Evolutionary conservation across 805 yeast genomes (phyloP), one percentile per base, ranked within the genome.

Genomic region (Kuraishia molischiana): DNA sequence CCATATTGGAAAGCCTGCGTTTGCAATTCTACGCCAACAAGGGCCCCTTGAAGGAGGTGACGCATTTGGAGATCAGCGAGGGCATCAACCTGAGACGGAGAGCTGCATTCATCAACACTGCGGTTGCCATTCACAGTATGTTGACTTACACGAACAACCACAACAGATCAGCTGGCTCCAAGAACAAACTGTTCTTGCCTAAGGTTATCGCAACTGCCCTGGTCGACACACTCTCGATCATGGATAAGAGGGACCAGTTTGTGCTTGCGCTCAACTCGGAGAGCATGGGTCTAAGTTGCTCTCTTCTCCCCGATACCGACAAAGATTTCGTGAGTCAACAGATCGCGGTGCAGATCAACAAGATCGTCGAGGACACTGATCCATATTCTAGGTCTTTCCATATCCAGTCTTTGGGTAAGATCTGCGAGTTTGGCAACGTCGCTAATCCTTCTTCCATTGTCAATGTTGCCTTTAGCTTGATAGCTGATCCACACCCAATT

Each of bases 401-500:
- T 41, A 63, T 74, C 2, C 48, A 74, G 28, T 55, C 76, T 1
- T 49, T 82, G 22, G 44, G 59, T 2, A 45, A 47, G 19, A 46
- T 58, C 24, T 48, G 53, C 1, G 46, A 51, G 33, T 49, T 44
- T 39, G 47, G 58, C 6, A 44, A 42, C 26, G 37, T 52, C 19
- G 54, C 69, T 3, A 64, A 66, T 24, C 61, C 71, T 39, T 52
- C 59, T 35, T 51, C 71, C 3, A 69, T 80, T 3, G 63, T 69
- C 40, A 77, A 76, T 26, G 75, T 85, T 4, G 50, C 78, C 2
- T 55, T 69, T 29, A 77, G 83, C 13, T 63, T 90, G 21, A 54
- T 79, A 3, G 61, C 61, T 17, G 97, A 90, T 55, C 89, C 95
- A 0, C 90, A 89, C 52, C 95, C 96, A 0, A 61, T 74, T 1